Evolutionary conservation across 306 rosid species (phyloP), one percentile per base, ranked within the genome.

Genomic region (Hylodesmum podocarpum): DNA sequence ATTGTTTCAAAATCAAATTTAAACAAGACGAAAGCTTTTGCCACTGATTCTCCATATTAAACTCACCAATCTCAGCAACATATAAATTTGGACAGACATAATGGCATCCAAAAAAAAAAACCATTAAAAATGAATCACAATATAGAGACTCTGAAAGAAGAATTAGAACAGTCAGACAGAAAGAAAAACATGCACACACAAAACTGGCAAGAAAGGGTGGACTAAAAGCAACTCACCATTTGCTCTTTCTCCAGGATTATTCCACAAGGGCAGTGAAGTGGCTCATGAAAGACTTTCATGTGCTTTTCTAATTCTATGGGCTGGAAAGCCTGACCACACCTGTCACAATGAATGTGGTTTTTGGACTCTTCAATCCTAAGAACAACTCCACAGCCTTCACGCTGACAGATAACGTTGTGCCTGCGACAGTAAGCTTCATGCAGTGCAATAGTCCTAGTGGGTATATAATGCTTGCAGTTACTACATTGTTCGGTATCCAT

Each of bases 391-490:
- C 99, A 95, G 29, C 89, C 90, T 5, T 70, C 66, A 53, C 85
- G 97, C 80, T 73, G 89, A 73, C 99, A 95, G 15, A 86, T 83
- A 69, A 92, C 73, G 37, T 90, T 95, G 82, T 95, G 96, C 64
- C 99, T 90, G 74, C 89, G 83, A 79, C 99, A 95, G 71, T 88
- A 95, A 46, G 96, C 99, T 89, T 92, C 99, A 63, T 95, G 99
- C 79, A 95, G 84, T 8, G 89, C 89, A 78, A 92, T 83, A 49
- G 94, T 95, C 75, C 92, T 89, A 78, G 81, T 66, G 44, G 99
- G 99, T 67, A 95, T 88, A 77, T 85, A 88, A 73, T 87, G 96
- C 84, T 82, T 92, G 83, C 99, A 95, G 80, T 95, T 95, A 66
- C 84, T 79, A 77, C 99, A 95, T 83, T 90, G 92, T 66, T 83